Percentiles rank a stretch among this genome's conserved stretches.
phyloP scores from a whole-genome alignment of 306 rosid genomes.

The Castanopsis chinensis region DNA sequence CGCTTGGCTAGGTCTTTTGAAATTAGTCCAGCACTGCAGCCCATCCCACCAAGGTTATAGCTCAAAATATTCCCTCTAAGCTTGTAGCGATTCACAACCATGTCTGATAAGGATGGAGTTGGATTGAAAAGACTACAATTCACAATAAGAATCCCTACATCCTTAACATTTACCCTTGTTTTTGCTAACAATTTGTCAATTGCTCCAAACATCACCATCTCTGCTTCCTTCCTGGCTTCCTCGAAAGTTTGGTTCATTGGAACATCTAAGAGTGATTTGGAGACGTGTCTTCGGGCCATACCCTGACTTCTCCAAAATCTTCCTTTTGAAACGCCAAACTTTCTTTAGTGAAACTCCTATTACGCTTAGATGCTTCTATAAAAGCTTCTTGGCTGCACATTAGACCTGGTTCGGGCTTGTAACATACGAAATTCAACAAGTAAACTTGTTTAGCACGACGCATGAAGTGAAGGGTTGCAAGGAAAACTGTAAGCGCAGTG shows the following conservation, averaged over 20 bases:
- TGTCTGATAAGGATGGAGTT: background rate
- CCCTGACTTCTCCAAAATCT: background rate
- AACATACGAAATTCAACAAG: background rate
- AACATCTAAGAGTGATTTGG: background rate
- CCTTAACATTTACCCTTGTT: background rate
- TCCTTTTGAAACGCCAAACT: background rate
- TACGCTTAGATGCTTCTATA: background rate
- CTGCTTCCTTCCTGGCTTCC: background rate
- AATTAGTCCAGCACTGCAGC: slow-evolving; percentile 4
- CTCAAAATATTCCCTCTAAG: slow-evolving; percentile 1
- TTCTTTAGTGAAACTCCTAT: background rate
- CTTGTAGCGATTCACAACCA: slow-evolving; percentile 2
- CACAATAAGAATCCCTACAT: slow-evolving; percentile 4
- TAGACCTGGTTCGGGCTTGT: background rate
- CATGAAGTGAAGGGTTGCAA: background rate
- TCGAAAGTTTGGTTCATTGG: background rate
- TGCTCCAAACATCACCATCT: slow-evolving; percentile 4
- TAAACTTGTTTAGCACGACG: background rate
- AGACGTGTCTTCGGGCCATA: background rate
- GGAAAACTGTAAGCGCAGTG: background rate
- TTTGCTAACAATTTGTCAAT: background rate
- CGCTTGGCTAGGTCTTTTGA: background rate
- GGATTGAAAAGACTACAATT: background rate
- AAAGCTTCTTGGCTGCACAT: background rate
- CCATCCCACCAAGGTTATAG: slow-evolving; percentile 2